These are phyloP conservation scores for Beauveria pseudobassiana DNA, from an alignment of 2,329 filamentous ascomycete species.

Conservation along the genomic window DNA sequence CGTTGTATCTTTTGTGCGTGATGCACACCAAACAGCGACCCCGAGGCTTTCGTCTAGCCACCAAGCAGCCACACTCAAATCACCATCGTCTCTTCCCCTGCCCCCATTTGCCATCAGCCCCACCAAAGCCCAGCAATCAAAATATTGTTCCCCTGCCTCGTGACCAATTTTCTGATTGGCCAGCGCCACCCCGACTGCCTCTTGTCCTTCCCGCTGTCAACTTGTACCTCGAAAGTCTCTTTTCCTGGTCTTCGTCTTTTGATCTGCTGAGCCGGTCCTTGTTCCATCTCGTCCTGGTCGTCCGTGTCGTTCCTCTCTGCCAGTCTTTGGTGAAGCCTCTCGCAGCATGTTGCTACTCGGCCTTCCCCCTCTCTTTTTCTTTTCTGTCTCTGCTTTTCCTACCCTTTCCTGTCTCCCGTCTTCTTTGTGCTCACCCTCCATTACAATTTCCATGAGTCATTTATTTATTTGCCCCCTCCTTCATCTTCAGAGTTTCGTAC, in stretches of 20 bases:
- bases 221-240: conserved; percentile 19
- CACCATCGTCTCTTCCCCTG: background rate
- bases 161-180: conserved; percentile 35
- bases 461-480: conserved; percentile 16
- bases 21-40: background rate
- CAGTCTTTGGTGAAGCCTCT: conserved; percentile 10
- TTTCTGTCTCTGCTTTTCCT: conserved; percentile 19
- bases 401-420: conserved; percentile 12
- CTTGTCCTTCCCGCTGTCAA: conserved; percentile 8
- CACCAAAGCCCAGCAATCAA: conserved; percentile 12
- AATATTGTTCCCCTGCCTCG: conserved; percentile 24
- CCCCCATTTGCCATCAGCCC: background rate
- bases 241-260: background rate
- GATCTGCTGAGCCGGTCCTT: conserved; percentile 9
- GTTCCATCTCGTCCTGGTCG: background rate
- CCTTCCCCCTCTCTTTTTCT: conserved; percentile 13
- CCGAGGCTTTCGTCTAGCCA: background rate
- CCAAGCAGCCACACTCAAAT: background rate
- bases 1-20: background rate
- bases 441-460: conserved; percentile 25
- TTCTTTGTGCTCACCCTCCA: conserved; percentile 18
- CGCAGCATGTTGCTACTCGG: conserved; percentile 12
- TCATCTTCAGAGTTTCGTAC: conserved; percentile 19
- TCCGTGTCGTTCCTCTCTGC: background rate
- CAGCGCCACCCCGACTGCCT: conserved; percentile 15